phyloP scores from a whole-genome alignment of 352 stramenopile species.

The Elongisporangium undulatum region DNA sequence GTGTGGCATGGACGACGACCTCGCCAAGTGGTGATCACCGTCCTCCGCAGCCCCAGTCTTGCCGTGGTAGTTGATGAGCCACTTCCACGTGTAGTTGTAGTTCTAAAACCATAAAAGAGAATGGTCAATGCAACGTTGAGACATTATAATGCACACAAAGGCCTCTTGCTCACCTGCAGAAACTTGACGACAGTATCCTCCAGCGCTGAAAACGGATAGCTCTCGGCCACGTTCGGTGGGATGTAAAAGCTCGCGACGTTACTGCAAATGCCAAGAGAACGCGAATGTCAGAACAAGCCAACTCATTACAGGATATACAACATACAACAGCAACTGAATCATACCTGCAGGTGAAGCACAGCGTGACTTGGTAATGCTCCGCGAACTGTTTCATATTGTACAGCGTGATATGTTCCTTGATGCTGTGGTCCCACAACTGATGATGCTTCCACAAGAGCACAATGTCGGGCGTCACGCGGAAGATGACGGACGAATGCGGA shows the following conservation, averaged over 20 bases:
- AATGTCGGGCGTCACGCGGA: slow-evolving; percentile 68
- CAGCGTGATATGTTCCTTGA: slow-evolving; percentile 85
- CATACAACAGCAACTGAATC: background rate
- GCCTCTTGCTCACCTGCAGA: slow-evolving; percentile 44
- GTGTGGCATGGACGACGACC: slow-evolving; percentile 12
- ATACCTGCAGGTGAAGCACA: slow-evolving; percentile 87
- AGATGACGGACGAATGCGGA: slow-evolving; percentile 45
- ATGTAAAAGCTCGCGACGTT: slow-evolving; percentile 84
- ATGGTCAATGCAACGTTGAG: background rate
- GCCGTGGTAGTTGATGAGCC: slow-evolving; percentile 63
- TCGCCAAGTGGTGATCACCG: slow-evolving; percentile 16
- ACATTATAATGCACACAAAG: background rate
- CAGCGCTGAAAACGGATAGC: slow-evolving; percentile 77
- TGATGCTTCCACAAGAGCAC: slow-evolving; percentile 69
- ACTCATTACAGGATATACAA: background rate
- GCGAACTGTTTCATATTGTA: slow-evolving; percentile 91
- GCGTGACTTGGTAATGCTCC: slow-evolving; percentile 83
- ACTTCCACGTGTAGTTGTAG: slow-evolving; percentile 77
- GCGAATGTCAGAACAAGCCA: slow-evolving; percentile 5
- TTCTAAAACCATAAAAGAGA: slow-evolving; percentile 31
- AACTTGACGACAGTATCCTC: slow-evolving; percentile 89
- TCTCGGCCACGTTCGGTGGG: slow-evolving; percentile 76
- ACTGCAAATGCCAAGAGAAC: slow-evolving; percentile 19
- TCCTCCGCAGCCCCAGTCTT: slow-evolving; percentile 19
- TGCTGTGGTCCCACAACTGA: slow-evolving; percentile 82